phyloP scores from a whole-genome alignment of 805 yeast genomes.

The Pichia eremophila region DNA sequence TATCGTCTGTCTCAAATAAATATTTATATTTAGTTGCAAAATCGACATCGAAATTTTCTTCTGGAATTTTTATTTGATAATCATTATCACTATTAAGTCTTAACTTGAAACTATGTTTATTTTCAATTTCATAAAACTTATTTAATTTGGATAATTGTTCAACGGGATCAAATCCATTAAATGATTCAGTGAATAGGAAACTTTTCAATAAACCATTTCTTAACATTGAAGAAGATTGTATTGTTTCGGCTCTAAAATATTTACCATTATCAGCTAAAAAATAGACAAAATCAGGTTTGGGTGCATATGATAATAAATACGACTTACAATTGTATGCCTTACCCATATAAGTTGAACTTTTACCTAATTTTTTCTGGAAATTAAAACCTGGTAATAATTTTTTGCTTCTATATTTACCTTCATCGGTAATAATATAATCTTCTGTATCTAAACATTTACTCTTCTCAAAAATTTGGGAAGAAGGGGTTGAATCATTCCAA shows the following conservation, averaged over 20 bases:
- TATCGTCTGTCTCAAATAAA: not conserved
- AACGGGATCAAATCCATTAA: constrained; percentile 23
- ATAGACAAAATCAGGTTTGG: constrained; percentile 30
- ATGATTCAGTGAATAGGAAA: constrained; percentile 13
- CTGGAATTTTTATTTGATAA: constrained; percentile 15
- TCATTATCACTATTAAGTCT: constrained; percentile 9
- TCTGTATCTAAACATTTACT: constrained; percentile 16
- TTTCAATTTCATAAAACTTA: not conserved
- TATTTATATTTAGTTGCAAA: not conserved
- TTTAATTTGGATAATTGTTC: constrained; percentile 23
- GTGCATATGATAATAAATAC: constrained; percentile 30
- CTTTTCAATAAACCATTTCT: constrained; percentile 28
- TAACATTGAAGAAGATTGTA: constrained; percentile 20
- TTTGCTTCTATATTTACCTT: constrained; percentile 1
- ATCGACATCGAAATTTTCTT: constrained; percentile 16
- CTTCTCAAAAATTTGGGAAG: not conserved
- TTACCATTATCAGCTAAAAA: constrained; percentile 32
- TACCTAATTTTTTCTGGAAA: constrained; percentile 14
- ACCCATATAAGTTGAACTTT: constrained; percentile 26
- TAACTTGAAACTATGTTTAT: constrained; percentile 11
- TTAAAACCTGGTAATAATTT: constrained; percentile 33
- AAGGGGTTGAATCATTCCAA: not conserved
- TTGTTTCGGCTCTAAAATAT: constrained; percentile 22
- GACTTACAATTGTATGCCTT: constrained; percentile 34
- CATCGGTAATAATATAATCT: constrained; percentile 11